Evolutionary conservation across 345 rosid genomes (phyloP), one percentile per base, ranked within the genome.

Genomic region (Sonneratia alba): DNA sequence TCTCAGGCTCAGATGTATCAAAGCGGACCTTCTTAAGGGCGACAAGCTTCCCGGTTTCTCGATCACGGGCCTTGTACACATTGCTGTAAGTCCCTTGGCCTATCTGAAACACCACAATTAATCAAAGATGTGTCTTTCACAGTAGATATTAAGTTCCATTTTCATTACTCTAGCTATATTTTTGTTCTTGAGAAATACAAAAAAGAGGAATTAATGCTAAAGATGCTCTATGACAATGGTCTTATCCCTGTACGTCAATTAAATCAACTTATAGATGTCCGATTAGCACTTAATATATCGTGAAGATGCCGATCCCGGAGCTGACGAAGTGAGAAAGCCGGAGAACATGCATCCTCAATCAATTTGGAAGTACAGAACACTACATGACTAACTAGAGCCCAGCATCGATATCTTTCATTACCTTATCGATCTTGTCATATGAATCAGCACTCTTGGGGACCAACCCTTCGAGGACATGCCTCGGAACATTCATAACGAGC

Each of bases 21-120:
- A 89, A 88, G 6, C 84, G 83, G 13, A 91, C 90, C 92, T 89
- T 91, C 85, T 91, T 91, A 72, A 87, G 69, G 59, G 92, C 97
- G 71, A 91, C 94, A 43, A 91, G 82, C 81, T 85, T 87, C 16
- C 91, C 92, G 0, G 89, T 88, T 68, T 81, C 84, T 59, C 80
- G 84, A 49, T 89, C 97, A 71, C 85, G 78, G 74, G 92, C 97
- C 82, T 83, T 88, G 77, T 88, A 87, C 47, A 88, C 97, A 76
- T 91, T 85, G 77, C 94, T 91, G 76, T 87, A 83, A n/a, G 90
- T 91, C 37, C 89, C 92, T 77, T 79, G 83, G 65, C 90, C 87
- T 72, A 85, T 72, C 91, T 85, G 69, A 72, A 57, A 34, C 51
- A 36, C 57, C 77, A 42, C 45, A 68, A n/a, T 47, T 1, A 22